Percentiles rank a stretch among this genome's conserved stretches.
These are phyloP conservation scores for Hibiscus tridactylites DNA, from an alignment of 345 rosid species.

Conservation along the genomic window DNA sequence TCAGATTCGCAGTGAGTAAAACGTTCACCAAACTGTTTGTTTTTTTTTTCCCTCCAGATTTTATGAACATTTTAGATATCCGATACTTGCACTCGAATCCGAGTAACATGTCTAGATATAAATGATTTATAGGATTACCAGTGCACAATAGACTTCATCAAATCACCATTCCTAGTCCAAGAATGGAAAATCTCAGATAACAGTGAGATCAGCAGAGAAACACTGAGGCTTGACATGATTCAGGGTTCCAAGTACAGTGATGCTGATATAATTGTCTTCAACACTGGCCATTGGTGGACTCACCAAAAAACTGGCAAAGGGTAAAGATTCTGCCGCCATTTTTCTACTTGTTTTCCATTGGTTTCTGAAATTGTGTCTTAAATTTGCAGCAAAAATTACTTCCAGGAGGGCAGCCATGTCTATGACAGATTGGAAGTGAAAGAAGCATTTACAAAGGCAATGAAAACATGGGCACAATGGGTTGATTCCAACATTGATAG, in stretches of 20 bases:
- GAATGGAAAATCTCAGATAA: constrained; percentile 26
- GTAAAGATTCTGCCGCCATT: constrained; percentile 9
- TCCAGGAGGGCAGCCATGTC: constrained; percentile 59
- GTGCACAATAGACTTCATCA: constrained; percentile 40
- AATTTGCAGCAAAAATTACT: constrained; percentile 42
- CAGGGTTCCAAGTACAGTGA: constrained; percentile 23
- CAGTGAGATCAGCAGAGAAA: constrained; percentile 22
- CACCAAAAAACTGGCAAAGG: constrained; percentile 35
- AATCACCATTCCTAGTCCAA: constrained; percentile 44
- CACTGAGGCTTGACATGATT: constrained; percentile 39
- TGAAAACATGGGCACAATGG: constrained; percentile 73
- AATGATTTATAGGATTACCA: constrained; percentile 25
- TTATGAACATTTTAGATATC: background rate
- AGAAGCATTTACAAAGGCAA: constrained; percentile 57
- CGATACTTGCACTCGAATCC: background rate
- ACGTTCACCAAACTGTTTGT: background rate
- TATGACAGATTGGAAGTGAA: constrained; percentile 39
- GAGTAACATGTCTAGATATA: too few relatives aligned
- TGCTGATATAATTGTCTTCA: constrained; percentile 49
- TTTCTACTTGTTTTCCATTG: background rate
- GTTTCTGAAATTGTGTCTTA: background rate
- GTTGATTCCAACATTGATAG: constrained; percentile 52
- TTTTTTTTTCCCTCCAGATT: background rate
- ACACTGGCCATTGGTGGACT: constrained; percentile 60
- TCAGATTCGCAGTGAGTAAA: constrained; percentile 33